These are phyloP conservation scores for Mortierella claussenii DNA, from an alignment of 192 early-diverging fungal species.

Conservation along the genomic window DNA sequence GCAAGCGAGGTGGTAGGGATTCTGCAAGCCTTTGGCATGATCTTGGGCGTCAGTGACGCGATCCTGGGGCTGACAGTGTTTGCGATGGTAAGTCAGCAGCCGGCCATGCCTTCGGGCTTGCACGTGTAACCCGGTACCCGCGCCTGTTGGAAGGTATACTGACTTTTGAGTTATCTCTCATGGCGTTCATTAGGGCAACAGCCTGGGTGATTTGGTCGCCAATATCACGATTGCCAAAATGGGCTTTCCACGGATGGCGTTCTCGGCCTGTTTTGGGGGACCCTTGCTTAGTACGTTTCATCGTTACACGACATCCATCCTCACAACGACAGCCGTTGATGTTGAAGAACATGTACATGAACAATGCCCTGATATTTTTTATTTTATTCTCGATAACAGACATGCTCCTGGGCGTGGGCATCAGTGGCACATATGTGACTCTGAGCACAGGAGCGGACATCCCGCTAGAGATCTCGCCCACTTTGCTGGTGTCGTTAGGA, in stretches of 20 bases:
- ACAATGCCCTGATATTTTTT: no score
- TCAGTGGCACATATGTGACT: slow-evolving; percentile 75
- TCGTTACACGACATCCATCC: no score
- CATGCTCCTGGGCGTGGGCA: slow-evolving; percentile 85
- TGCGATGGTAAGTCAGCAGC: slow-evolving; percentile 69
- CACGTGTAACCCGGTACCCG: no score
- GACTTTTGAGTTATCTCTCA: not conserved
- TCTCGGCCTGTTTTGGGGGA: slow-evolving; percentile 93
- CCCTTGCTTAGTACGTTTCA: slow-evolving; percentile 83
- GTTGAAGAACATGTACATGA: no score
- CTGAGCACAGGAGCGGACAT: slow-evolving; percentile 57
- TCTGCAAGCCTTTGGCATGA: slow-evolving; percentile 80
- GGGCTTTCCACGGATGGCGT: slow-evolving; percentile 94
- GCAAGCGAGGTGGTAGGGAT: slow-evolving; percentile 92
- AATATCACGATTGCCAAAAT: slow-evolving; percentile 91
- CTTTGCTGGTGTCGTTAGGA: slow-evolving; percentile 73
- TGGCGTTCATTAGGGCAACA: slow-evolving; percentile 67
- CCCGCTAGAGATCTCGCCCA: slow-evolving; percentile 69
- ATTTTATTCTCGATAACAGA: slow-evolving; percentile 52
- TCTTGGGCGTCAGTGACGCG: slow-evolving; percentile 81
- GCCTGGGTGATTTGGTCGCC: slow-evolving; percentile 91
- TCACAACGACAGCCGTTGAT: not conserved
- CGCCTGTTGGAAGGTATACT: not conserved
- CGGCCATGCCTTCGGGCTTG: no score
- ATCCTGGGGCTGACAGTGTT: slow-evolving; percentile 87